A percentile compares a stretch with the other conserved stretches of the same genome.
These are phyloP conservation scores for Ceratocystis destructans DNA, from an alignment of 2,329 filamentous ascomycete species.

Conservation along the genomic window DNA sequence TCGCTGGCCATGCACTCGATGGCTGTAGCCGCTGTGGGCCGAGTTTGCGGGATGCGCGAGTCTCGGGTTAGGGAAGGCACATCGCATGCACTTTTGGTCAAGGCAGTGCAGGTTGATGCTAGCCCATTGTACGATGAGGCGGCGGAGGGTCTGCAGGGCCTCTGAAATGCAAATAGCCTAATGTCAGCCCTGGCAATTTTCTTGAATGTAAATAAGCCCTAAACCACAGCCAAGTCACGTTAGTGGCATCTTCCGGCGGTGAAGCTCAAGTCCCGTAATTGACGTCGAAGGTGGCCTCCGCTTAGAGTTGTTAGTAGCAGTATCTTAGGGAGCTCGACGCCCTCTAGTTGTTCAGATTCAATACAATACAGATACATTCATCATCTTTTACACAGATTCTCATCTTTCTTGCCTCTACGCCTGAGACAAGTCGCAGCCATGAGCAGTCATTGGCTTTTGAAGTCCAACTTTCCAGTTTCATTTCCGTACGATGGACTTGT, in stretches of 20 bases:
- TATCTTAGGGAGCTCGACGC: too few relatives aligned
- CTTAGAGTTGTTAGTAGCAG: too few relatives aligned
- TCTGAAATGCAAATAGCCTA: background rate
- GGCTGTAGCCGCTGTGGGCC: slow-evolving; percentile 32
- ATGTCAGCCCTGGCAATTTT: too few relatives aligned
- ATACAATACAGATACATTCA: too few relatives aligned
- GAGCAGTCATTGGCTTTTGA: slow-evolving; percentile 28
- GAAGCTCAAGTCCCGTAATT: too few relatives aligned
- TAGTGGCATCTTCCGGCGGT: too few relatives aligned
- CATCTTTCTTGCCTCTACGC: background rate
- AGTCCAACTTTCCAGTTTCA: slow-evolving; percentile 28
- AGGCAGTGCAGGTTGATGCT: slow-evolving; percentile 24
- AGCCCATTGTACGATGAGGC: slow-evolving; percentile 15
- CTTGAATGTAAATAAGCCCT: too few relatives aligned
- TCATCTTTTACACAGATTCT: background rate
- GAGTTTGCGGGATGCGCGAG: slow-evolving; percentile 32
- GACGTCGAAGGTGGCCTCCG: too few relatives aligned
- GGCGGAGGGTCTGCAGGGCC: background rate
- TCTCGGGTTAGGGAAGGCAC: slow-evolving; percentile 37
- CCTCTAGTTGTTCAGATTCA: too few relatives aligned
- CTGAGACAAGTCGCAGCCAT: background rate
- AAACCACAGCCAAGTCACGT: too few relatives aligned
- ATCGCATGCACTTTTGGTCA: slow-evolving; percentile 43
- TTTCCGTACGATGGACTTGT: slow-evolving; percentile 25
- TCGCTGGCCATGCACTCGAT: slow-evolving; percentile 39